Evolutionary conservation across 75 land plant genomes (phyloP), one percentile per base, ranked within the genome.

Genomic region (Picea sitchensis): DNA sequence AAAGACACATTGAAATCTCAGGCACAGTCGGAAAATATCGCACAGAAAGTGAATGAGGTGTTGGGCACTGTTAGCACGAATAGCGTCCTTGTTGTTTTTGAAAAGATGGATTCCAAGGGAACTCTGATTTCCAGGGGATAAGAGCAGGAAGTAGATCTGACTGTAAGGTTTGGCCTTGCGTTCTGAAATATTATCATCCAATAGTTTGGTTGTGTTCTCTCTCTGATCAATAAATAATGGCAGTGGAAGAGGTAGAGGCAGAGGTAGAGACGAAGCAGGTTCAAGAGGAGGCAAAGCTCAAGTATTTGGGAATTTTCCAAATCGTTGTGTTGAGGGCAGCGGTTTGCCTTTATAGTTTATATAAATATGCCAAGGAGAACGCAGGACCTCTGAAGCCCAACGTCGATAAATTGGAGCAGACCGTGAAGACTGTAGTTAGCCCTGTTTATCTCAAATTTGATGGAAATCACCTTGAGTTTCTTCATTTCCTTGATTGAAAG

Each of bases 41-140:
- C 96, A 73, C 91, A 89, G 58, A 98, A 95, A 87, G 99, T 98
- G 58, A 95, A 82, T 81, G 99, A 98, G 76, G 91, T 98, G 99
- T 74, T 98, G 81, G 99, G 99, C 9, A 98, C 86, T 83, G 89
- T 98, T 62, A 98, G 93, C 80, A 98, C 99, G 63, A 98, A 98
- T 75, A 89, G 94, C 84, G 98, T 98, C 76, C 92, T 95, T 73
- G 82, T 94, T 72, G 99, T 98, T 31, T 98, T 98, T 81, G 99
- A 98, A 31, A 98, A 96, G 86, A 98, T 98, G 99, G 99, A 98
- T 26, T 26, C 26, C 26, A 26, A 26, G 26, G 26, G 26, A 26
- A 26, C 26, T 26, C 26, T 26, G 26, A 26, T 26, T 26, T 26
- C 26, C 26, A 26, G 26, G 26, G 26, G 26, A 26, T 26, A 26